A percentile compares a stretch with the other conserved stretches of the same genome.
phyloP scores from a whole-genome alignment of 345 rosid species.

The Eutrema heterophyllum region DNA sequence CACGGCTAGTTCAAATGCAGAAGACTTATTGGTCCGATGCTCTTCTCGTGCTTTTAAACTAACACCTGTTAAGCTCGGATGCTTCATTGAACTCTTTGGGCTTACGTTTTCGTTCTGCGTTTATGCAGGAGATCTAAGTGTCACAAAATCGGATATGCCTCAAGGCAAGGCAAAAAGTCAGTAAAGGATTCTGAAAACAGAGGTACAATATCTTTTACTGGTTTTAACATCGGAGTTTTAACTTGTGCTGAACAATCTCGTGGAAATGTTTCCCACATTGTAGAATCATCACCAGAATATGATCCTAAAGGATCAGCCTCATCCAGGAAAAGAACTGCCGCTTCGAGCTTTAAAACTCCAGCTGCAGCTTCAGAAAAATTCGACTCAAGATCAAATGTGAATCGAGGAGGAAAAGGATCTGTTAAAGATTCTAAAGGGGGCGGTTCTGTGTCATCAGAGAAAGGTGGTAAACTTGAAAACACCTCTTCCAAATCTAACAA shows the following conservation, averaged over 20 bases:
- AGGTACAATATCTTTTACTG: constrained; percentile 36
- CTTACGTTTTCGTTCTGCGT: constrained; percentile 17
- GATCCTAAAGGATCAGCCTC: constrained; percentile 22
- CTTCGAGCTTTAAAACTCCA: constrained; percentile 11
- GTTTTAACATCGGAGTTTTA: not conserved
- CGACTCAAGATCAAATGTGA: constrained; percentile 20
- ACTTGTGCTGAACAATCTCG: not conserved
- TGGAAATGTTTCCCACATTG: constrained; percentile 15
- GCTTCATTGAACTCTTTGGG: not conserved
- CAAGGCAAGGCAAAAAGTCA: constrained; percentile 43
- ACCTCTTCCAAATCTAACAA: constrained; percentile 24
- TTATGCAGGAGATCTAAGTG: constrained; percentile 52
- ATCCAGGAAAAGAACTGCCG: constrained; percentile 27
- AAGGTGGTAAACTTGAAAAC: constrained; percentile 27
- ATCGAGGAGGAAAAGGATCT: constrained; percentile 21
- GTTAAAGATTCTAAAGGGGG: not conserved
- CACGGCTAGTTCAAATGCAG: constrained; percentile 73
- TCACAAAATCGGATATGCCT: constrained; percentile 77
- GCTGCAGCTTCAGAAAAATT: constrained; percentile 33
- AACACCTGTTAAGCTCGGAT: not conserved
- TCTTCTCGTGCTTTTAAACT: not conserved
- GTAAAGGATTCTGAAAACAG: constrained; percentile 26
- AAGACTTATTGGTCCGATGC: constrained; percentile 71
- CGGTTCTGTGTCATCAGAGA: constrained; percentile 16
- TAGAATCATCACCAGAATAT: constrained; percentile 50